These are phyloP conservation scores for Phytophthora hybrid DNA, from an alignment of 352 stramenopile species.

Conservation along the genomic window DNA sequence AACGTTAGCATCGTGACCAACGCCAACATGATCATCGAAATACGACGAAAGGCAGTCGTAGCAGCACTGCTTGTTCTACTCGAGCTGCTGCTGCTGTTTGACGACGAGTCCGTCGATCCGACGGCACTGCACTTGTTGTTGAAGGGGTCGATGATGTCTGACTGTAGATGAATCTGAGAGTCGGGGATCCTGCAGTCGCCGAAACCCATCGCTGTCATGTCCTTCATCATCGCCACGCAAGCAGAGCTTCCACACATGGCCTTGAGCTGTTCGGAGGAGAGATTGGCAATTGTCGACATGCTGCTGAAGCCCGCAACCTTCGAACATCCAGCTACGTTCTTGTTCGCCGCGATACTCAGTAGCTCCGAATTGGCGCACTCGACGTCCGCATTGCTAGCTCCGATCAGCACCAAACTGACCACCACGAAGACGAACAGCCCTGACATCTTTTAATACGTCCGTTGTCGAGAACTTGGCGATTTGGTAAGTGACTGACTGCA, in stretches of 20 bases:
- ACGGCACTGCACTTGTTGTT: conserved; percentile 14
- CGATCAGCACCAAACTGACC: conserved; percentile 2
- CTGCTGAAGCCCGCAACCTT: conserved; percentile 10
- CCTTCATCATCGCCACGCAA: conserved; percentile 16
- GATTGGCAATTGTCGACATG: conserved; percentile 11
- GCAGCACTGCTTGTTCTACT: conserved; percentile 9
- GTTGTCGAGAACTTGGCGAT: neutral
- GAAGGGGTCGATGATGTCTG: conserved; percentile 18
- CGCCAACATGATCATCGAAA: conserved; percentile 2
- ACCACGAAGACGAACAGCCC: neutral
- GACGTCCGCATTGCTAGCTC: neutral
- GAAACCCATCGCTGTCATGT: conserved; percentile 8
- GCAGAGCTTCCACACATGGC: conserved; percentile 16
- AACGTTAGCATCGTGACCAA: conserved; percentile 1
- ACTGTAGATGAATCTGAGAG: conserved; percentile 17
- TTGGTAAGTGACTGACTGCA: neutral
- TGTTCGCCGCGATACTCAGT: conserved; percentile 3
- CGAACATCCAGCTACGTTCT: conserved; percentile 13
- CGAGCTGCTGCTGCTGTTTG: conserved; percentile 15
- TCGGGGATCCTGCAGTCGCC: conserved; percentile 22
- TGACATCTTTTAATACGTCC: neutral
- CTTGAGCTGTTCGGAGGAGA: conserved; percentile 12
- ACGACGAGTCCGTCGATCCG: neutral
- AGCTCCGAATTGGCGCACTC: conserved; percentile 4
- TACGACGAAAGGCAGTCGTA: neutral